A percentile compares a stretch with the other conserved stretches of the same genome.
Evolutionary conservation across 306 rosid species (phyloP).

Genomic region (Rosa lucieae): DNA sequence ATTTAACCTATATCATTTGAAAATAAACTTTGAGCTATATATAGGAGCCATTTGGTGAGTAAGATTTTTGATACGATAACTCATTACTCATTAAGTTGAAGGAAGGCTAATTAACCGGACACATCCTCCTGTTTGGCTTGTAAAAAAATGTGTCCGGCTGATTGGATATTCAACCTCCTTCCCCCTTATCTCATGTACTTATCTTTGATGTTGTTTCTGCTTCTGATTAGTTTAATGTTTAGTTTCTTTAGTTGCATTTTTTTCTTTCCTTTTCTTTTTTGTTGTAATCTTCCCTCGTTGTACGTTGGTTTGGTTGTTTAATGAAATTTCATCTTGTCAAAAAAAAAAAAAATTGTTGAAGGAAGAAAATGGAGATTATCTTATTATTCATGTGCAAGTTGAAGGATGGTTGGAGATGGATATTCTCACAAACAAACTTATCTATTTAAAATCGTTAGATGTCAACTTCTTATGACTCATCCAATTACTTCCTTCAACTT

Average conservation of each 20-base stretch:
- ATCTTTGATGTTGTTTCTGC: too few relatives aligned
- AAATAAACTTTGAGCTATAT: not conserved
- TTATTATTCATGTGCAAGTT: not conserved
- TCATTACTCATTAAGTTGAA: not conserved
- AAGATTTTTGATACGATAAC: not conserved
- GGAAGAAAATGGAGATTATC: not conserved
- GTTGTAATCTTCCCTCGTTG: too few relatives aligned
- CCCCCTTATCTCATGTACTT: too few relatives aligned
- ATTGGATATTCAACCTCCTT: too few relatives aligned
- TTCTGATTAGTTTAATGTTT: too few relatives aligned
- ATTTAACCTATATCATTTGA: not conserved
- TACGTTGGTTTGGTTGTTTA: too few relatives aligned
- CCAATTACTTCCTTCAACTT: not conserved
- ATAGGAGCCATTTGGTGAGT: not conserved
- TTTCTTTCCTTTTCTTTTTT: too few relatives aligned
- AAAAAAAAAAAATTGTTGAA: not conserved
- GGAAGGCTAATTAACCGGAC: not conserved
- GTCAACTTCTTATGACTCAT: not conserved
- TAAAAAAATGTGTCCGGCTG: too few relatives aligned
- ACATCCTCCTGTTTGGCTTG: too few relatives aligned
- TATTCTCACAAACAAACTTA: not conserved
- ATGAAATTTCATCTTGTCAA: too few relatives aligned
- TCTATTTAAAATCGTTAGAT: not conserved
- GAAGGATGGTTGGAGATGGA: not conserved
- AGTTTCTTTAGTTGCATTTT: too few relatives aligned